Evolutionary conservation across 1,139 yeast genomes (phyloP).

Genomic region (Hyphopichia fennica): DNA sequence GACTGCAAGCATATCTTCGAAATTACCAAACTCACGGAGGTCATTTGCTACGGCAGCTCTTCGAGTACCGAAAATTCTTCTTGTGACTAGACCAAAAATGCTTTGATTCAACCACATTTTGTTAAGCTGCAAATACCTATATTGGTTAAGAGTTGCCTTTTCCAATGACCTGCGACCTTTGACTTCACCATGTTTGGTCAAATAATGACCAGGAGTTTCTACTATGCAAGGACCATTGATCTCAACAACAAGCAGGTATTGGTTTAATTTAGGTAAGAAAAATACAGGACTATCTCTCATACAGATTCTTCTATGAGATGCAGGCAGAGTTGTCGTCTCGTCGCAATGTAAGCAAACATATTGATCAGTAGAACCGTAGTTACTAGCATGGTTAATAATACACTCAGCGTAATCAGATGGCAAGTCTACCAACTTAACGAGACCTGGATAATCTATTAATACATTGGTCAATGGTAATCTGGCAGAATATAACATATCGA

Average conservation of each 20-base stretch:
- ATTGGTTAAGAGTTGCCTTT: conserved; percentile 52
- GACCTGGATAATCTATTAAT: conserved; percentile 36
- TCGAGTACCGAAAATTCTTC: conserved; percentile 31
- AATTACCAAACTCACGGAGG: background rate
- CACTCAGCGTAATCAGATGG: conserved; percentile 37
- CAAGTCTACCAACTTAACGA: conserved; percentile 37
- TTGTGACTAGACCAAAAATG: conserved; percentile 36
- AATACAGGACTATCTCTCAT: conserved; percentile 36
- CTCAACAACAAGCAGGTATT: background rate
- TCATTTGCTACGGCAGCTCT: conserved; percentile 1
- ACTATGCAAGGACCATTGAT: background rate
- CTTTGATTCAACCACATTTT: conserved; percentile 61
- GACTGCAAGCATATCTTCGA: conserved; percentile 4
- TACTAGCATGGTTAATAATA: conserved; percentile 21
- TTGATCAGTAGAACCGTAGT: conserved; percentile 20
- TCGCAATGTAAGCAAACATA: conserved; percentile 38
- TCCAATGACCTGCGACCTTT: conserved; percentile 52
- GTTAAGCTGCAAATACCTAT: conserved; percentile 56
- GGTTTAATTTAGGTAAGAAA: conserved; percentile 40
- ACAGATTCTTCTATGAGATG: conserved; percentile 28
- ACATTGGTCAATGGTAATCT: conserved; percentile 19
- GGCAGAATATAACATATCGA: conserved; percentile 25
- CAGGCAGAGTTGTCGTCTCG: conserved; percentile 14
- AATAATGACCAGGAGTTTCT: conserved; percentile 60
- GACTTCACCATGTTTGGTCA: conserved; percentile 73